phyloP scores from a whole-genome alignment of 257 asterid genomes.

The Datura wrightii region DNA sequence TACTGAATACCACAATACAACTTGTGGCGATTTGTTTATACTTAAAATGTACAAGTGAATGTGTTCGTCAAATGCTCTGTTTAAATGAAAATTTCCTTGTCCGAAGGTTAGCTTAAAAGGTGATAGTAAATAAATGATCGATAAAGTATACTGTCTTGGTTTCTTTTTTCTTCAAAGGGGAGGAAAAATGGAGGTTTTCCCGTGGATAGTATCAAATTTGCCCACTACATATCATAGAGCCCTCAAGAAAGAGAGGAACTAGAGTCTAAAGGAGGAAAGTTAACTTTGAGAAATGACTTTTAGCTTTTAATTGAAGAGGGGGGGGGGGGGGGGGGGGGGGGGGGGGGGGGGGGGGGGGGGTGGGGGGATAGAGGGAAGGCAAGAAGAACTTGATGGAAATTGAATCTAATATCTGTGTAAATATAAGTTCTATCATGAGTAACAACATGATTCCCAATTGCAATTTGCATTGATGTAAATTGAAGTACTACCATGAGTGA shows the following conservation, averaged over 20 bases:
- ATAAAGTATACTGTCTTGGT: neutral
- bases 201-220: neutral
- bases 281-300: too few species aligned
- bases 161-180: neutral
- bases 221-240: neutral
- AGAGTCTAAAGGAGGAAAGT: too few species aligned
- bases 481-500: neutral
- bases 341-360: too few species aligned
- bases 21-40: constrained; percentile 15
- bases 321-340: too few species aligned
- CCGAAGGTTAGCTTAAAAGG: neutral
- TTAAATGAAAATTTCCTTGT: neutral
- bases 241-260: too few species aligned
- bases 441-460: too few species aligned
- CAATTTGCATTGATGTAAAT: neutral
- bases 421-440: too few species aligned
- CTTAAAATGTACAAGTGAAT: neutral
- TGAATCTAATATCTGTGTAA: too few species aligned
- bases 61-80: neutral
- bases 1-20: neutral
- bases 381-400: too few species aligned
- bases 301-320: too few species aligned
- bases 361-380: too few species aligned
- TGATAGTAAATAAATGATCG: neutral
- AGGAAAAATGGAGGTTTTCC: neutral